Conservation (phyloP, 768 basidiomycete species). For the Suillus brevipes region DNA sequence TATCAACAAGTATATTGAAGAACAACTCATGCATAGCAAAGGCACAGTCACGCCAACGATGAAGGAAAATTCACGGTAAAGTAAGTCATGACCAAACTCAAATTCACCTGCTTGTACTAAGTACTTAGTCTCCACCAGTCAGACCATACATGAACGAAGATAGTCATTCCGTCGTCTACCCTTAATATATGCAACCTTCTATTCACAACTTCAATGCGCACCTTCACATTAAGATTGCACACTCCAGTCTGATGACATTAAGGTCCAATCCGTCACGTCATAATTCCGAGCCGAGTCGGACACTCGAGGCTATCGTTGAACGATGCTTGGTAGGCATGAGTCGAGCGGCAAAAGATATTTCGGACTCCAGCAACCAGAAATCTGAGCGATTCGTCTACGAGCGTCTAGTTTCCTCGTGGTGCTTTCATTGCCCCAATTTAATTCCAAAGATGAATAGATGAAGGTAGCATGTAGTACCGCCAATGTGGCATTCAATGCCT, state of each 20-base stretch:
- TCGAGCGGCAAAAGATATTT: slow-evolving; percentile 68
- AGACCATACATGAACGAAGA: neutral
- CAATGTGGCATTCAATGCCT: no score
- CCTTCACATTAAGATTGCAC: no score
- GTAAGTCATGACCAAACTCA: neutral
- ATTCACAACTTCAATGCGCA: no score
- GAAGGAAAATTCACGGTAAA: neutral
- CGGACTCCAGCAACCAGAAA: slow-evolving; percentile 76
- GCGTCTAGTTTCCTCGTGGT: slow-evolving; percentile 27
- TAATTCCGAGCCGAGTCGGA: no score
- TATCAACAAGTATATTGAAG: neutral
- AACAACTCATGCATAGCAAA: neutral
- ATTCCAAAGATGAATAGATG: slow-evolving; percentile 85
- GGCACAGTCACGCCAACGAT: neutral
- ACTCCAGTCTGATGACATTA: no score
- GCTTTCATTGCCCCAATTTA: slow-evolving; percentile 57
- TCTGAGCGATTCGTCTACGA: slow-evolving; percentile 89
- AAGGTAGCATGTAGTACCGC: slow-evolving; percentile 67
- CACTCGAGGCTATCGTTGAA: no score
- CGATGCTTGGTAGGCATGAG: slow-evolving; percentile 78
- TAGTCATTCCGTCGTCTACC: no score
- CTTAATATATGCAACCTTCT: no score
- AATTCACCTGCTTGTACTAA: neutral
- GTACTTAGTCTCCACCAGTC: neutral
- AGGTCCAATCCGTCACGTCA: no score